phyloP scores from a whole-genome alignment of 768 basidiomycete genomes.

The Pleurotus sapidus region DNA sequence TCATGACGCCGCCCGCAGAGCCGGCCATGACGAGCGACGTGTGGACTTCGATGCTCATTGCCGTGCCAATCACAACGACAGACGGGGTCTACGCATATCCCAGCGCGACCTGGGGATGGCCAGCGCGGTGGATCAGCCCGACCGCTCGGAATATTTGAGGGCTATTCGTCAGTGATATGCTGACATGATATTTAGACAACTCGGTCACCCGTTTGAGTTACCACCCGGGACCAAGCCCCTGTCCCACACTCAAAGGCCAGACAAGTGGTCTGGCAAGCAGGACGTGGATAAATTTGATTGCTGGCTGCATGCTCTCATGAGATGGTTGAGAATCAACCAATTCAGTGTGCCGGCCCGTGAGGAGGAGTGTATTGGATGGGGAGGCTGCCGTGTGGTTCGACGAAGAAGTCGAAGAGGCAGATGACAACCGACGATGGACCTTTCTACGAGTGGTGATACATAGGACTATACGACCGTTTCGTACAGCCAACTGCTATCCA shows the following conservation, averaged over 20 bases:
- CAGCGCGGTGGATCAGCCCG: not conserved
- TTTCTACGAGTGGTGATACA: no score
- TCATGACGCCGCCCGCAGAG: no score
- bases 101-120: not conserved
- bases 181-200: not conserved
- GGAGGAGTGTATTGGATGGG: not conserved
- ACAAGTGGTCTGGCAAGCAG: not conserved
- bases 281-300: not conserved
- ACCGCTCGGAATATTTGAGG: not conserved
- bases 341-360: not conserved
- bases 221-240: not conserved
- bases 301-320: not conserved
- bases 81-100: not conserved
- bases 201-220: not conserved
- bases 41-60: no score
- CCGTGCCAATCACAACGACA: no score
- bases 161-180: not conserved
- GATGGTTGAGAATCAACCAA: not conserved
- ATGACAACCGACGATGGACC: no score
- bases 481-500: not conserved
- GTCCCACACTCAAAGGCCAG: not conserved
- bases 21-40: no score
- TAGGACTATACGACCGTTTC: no score
- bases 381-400: not conserved
- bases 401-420: not conserved